Base-by-base conservation (phyloP, 1,284 basidiomycete genomes). In the Amylostereum areolatum region DNA sequence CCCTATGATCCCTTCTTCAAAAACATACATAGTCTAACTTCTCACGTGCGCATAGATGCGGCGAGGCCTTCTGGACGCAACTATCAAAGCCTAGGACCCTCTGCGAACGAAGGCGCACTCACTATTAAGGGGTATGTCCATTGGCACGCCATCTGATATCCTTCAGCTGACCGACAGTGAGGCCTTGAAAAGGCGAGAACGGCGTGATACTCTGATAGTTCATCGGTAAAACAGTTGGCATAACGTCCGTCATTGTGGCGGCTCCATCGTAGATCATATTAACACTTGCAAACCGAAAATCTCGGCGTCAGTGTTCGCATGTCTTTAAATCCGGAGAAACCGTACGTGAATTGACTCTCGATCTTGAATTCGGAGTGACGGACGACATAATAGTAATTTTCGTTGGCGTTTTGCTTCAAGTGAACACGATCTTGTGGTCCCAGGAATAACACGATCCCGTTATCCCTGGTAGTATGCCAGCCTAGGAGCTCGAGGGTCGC, bases 401-500 rank as follows among this genome's bases (percentile, higher is more conserved):
- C 5, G 50, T 45, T 45, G 34, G 53, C 53, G 33, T 27, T 47
- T 18, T 54, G 52, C 50, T 49, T 52, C 35, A 55, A 55, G 32
- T 36, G 29, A 28, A 55, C 53, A 24, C 46, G 30, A 7, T 55
- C 47, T 30, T 44, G 43, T 11, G 47, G 37, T 28, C 40, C 35
- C 24, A 55, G 54, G 12, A 55, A 25, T 32, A 55, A 37, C 41
- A 55, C 48, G 37, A 55, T 50, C 7, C 50, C 54, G 44, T 52
- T 55, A 36, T 43, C 47, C n/a, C 54, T 46, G 6, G 53, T 50
- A 32, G 44, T 41, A 33, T 55, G 45, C 31, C 47, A 45, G 18
- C 54, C 54, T 50, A 49, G 55, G 41, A 46, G 43, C 43, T 55
- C 54, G 37, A 55, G 49, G 29, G 49, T 55, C 24, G 47, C 46